Evolutionary conservation across 169 alveolate genomes (phyloP).

Genomic region (Cryptosporidium sp.): DNA sequence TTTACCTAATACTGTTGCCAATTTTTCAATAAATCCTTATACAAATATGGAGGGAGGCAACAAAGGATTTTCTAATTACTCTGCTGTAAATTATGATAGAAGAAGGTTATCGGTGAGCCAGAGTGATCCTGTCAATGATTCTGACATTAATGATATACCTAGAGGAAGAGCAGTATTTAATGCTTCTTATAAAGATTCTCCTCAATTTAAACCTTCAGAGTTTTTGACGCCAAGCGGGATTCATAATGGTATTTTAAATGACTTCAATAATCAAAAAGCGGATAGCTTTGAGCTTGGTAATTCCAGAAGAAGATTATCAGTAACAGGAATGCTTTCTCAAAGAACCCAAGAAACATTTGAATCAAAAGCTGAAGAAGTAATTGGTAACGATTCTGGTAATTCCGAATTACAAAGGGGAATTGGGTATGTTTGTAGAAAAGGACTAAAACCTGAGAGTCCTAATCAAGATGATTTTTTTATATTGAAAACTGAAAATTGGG

Average conservation of each 20-base stretch:
- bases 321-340: slow-evolving; percentile 64
- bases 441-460: slow-evolving; percentile 90
- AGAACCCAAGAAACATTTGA: slow-evolving; percentile 67
- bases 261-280: background rate
- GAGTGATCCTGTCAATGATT: slow-evolving; percentile 70
- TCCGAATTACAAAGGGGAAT: slow-evolving; percentile 78
- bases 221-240: background rate
- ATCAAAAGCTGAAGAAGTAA: slow-evolving; percentile 67
- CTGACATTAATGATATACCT: slow-evolving; percentile 28
- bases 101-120: slow-evolving; percentile 69
- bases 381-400: slow-evolving; percentile 61
- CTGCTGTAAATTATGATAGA: slow-evolving; percentile 42
- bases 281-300: slow-evolving; percentile 20
- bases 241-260: background rate
- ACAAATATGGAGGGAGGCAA: slow-evolving; percentile 50
- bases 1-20: background rate
- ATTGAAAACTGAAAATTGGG: slow-evolving; percentile 79
- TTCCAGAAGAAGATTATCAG: slow-evolving; percentile 67
- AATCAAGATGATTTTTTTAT: slow-evolving; percentile 89
- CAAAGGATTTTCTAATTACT: background rate
- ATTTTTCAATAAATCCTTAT: background rate
- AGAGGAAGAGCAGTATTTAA: slow-evolving; percentile 74
- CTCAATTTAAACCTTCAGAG: background rate
- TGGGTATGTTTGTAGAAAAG: slow-evolving; percentile 88
- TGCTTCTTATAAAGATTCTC: slow-evolving; percentile 19